These are phyloP conservation scores for Gnomoniopsis sp. DNA, from an alignment of 2,329 filamentous ascomycete species.

Conservation along the genomic window DNA sequence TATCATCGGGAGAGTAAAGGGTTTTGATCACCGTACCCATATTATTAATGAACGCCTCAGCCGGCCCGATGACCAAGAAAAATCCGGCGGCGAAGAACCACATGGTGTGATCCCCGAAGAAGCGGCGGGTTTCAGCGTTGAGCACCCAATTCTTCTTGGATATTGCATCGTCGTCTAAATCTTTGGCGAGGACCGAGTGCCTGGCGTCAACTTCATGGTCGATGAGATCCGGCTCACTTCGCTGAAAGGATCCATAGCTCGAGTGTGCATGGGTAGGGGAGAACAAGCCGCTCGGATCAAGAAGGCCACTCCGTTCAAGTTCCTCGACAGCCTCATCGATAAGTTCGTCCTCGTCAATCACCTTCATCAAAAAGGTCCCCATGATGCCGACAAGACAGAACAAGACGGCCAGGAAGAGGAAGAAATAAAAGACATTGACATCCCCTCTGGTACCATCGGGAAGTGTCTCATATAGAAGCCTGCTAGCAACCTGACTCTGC, in stretches of 20 bases:
- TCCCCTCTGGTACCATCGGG: slow-evolving; percentile 62
- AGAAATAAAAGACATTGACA: slow-evolving; percentile 78
- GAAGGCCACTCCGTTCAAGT: slow-evolving; percentile 80
- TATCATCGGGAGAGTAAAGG: slow-evolving; percentile 59
- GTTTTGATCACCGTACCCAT: slow-evolving; percentile 91
- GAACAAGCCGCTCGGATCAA: slow-evolving; percentile 74
- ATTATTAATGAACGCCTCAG: slow-evolving; percentile 98
- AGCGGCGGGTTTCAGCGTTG: slow-evolving; percentile 84
- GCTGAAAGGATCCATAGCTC: slow-evolving; percentile 60
- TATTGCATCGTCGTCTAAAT: slow-evolving; percentile 42
- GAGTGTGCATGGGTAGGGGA: slow-evolving; percentile 36
- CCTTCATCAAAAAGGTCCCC: slow-evolving; percentile 69
- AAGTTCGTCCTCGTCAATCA: slow-evolving; percentile 81
- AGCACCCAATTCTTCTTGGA: slow-evolving; percentile 86
- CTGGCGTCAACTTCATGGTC: slow-evolving; percentile 42
- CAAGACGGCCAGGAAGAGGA: slow-evolving; percentile 76
- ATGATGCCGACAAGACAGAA: slow-evolving; percentile 68
- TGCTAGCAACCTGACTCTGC: slow-evolving; percentile 83
- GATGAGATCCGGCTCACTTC: slow-evolving; percentile 29
- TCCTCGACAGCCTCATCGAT: slow-evolving; percentile 90
- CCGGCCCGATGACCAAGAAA: slow-evolving; percentile 87
- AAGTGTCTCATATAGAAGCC: slow-evolving; percentile 67
- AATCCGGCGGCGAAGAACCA: slow-evolving; percentile 91
- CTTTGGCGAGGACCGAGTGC: slow-evolving; percentile 34
- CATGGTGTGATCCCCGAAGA: slow-evolving; percentile 88